Conservation (phyloP, 2,329 filamentous ascomycete genomes). For the Stachybotrys elegans region DNA sequence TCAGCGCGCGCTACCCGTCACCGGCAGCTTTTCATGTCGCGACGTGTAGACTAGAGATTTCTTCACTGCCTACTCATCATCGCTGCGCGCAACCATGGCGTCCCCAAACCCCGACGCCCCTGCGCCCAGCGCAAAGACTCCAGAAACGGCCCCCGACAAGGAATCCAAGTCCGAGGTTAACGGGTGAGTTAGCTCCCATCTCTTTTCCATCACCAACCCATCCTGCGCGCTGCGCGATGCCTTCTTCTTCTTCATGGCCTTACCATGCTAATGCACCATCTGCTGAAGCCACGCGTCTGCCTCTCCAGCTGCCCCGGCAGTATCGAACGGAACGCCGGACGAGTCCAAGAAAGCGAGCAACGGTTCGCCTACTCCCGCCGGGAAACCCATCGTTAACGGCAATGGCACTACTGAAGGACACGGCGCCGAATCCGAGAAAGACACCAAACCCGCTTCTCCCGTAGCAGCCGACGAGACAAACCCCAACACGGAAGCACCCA, state of each 20-base stretch:
- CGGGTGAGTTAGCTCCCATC: slow-evolving; percentile 31
- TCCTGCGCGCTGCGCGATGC: not conserved
- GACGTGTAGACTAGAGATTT: slow-evolving; percentile 20
- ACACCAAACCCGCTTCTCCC: no score
- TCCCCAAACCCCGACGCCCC: slow-evolving; percentile 39
- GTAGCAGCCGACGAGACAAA: not conserved
- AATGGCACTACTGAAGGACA: slow-evolving; percentile 5
- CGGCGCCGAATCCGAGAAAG: no score
- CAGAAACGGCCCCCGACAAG: slow-evolving; percentile 19
- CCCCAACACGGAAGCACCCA: slow-evolving; percentile 4
- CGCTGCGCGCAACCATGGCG: slow-evolving; percentile 50
- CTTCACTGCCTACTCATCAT: slow-evolving; percentile 19
- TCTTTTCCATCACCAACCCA: slow-evolving; percentile 11
- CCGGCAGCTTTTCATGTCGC: slow-evolving; percentile 30
- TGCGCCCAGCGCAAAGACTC: slow-evolving; percentile 43
- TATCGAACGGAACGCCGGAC: not conserved
- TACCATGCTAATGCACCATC: slow-evolving; percentile 3
- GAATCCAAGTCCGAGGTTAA: slow-evolving; percentile 28
- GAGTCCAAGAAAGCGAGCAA: not conserved
- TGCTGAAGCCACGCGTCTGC: slow-evolving; percentile 6
- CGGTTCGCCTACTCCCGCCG: no score
- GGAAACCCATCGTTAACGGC: slow-evolving; percentile 11
- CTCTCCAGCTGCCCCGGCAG: not conserved
- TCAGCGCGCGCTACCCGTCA: slow-evolving; percentile 7
- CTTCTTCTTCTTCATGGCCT: slow-evolving; percentile 11